A percentile compares a stretch with the other conserved stretches of the same genome.
Evolutionary conservation across 2,329 filamentous ascomycete species (phyloP).

Genomic region (Phaeosphaeriaceae sp.): DNA sequence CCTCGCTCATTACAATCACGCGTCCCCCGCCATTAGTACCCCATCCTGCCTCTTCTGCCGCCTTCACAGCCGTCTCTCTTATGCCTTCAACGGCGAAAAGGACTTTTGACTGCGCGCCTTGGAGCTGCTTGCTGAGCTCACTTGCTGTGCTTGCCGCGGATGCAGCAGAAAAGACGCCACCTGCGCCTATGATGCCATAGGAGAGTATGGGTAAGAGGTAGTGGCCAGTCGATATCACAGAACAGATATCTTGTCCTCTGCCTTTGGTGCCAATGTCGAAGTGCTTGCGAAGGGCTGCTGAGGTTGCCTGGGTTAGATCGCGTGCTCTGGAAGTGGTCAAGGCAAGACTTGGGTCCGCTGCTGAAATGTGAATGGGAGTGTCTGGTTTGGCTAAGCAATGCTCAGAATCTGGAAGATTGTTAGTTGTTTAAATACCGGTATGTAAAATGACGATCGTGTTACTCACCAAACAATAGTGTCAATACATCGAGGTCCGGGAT

Average conservation of each 20-base stretch:
- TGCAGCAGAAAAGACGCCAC: constrained; percentile 65
- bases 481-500: constrained; percentile 50
- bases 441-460: neutral
- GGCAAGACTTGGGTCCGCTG: constrained; percentile 60
- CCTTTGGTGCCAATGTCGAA: constrained; percentile 62
- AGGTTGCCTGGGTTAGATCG: constrained; percentile 59
- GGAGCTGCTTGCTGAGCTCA: constrained; percentile 60
- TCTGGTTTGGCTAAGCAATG: constrained; percentile 53
- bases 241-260: constrained; percentile 58
- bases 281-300: constrained; percentile 61
- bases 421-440: constrained; percentile 1
- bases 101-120: constrained; percentile 51
- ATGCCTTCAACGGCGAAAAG: constrained; percentile 59
- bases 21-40: constrained; percentile 44
- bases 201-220: constrained; percentile 62
- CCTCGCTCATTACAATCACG: constrained; percentile 61
- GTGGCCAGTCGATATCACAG: constrained; percentile 64
- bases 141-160: constrained; percentile 58
- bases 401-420: constrained; percentile 29
- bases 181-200: constrained; percentile 65
- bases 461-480: constrained; percentile 51
- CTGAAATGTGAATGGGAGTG: constrained; percentile 64
- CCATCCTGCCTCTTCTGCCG: constrained; percentile 57
- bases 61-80: constrained; percentile 55
- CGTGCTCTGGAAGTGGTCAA: constrained; percentile 63